Evolutionary conservation across 768 basidiomycete species (phyloP).

Genomic region (Strobilomyces confusus): DNA sequence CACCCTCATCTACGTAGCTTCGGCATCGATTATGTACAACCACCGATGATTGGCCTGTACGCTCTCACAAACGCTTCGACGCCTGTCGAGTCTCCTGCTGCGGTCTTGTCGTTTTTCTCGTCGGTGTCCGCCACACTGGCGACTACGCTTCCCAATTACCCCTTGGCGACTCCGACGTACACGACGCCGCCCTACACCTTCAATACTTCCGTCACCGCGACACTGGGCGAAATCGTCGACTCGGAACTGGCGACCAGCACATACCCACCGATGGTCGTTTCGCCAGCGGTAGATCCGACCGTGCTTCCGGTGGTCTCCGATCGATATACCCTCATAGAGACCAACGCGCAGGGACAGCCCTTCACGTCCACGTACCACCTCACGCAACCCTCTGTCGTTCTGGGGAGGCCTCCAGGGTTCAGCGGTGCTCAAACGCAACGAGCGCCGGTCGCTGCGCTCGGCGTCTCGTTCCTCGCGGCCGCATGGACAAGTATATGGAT

Average conservation of each 20-base stretch:
- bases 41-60: conserved; percentile 78
- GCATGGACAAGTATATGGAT: conserved; percentile 13
- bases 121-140: conserved; percentile 59
- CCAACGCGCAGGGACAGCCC: conserved; percentile 50
- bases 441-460: conserved; percentile 10
- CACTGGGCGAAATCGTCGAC: conserved; percentile 50
- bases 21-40: conserved; percentile 69
- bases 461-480: conserved; percentile 8
- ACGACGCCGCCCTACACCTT: conserved; percentile 63
- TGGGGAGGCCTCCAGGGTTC: conserved; percentile 67
- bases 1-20: conserved; percentile 41
- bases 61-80: conserved; percentile 47
- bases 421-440: conserved; percentile 20
- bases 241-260: conserved; percentile 70
- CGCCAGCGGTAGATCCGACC: conserved; percentile 41
- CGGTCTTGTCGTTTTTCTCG: conserved; percentile 51
- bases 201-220: conserved; percentile 59
- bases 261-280: conserved; percentile 55
- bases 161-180: conserved; percentile 60
- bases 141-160: conserved; percentile 70
- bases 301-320: conserved; percentile 55
- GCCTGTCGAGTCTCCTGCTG: conserved; percentile 37
- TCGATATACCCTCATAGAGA: conserved; percentile 52
- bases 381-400: conserved; percentile 42
- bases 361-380: conserved; percentile 52